Conservation (phyloP, 257 asterid genomes). For the Leonotis leonurus region DNA sequence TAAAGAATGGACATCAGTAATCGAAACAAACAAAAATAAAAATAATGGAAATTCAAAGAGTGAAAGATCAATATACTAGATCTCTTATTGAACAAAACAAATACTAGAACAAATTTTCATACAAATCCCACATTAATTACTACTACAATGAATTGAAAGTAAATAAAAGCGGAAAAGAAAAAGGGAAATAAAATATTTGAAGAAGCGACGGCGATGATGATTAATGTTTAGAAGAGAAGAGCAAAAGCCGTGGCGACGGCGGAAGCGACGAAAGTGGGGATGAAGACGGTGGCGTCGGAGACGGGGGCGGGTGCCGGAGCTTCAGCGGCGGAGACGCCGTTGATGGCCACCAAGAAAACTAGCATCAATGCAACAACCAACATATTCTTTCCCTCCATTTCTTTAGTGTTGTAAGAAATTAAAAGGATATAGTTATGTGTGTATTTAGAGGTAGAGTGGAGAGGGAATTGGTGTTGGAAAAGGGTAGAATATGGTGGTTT, state of each 20-base stretch:
- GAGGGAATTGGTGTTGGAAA: neutral
- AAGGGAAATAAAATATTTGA: neutral
- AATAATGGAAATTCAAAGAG: neutral
- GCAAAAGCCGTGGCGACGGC: conserved; percentile 35
- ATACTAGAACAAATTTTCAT: neutral
- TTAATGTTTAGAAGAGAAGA: conserved; percentile 34
- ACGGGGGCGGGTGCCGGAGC: conserved; percentile 52
- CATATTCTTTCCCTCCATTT: conserved; percentile 45
- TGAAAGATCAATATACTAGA: neutral
- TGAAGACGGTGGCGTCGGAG: conserved; percentile 41
- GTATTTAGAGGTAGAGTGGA: neutral
- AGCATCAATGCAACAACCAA: conserved; percentile 28
- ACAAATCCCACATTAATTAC: conserved; percentile 1
- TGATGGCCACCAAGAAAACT: conserved; percentile 32
- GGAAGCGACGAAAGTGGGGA: conserved; percentile 42
- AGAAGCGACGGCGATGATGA: neutral
- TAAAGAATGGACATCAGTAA: neutral
- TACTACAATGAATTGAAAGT: neutral
- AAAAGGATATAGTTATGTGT: neutral
- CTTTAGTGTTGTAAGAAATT: too few relatives aligned
- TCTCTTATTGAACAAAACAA: conserved; percentile 6
- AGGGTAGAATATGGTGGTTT: conserved; percentile 6
- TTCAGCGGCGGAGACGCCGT: conserved; percentile 39
- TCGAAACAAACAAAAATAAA: neutral
- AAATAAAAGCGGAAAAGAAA: neutral